Conservation (phyloP, 176 grass and related monocot species). For the Paspalum vaginatum region DNA sequence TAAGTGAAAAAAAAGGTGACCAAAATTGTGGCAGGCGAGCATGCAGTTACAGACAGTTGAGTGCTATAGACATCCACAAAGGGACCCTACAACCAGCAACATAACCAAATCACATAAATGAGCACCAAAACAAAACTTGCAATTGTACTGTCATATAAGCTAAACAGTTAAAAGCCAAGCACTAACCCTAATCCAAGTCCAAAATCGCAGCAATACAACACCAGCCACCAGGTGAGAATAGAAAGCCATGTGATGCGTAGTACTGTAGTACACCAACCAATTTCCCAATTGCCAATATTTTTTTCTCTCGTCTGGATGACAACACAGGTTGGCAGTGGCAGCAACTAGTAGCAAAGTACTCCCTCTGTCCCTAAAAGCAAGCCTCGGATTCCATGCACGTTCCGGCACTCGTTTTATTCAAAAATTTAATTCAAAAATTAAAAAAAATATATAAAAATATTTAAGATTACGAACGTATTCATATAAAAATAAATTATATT, state of each 20-base stretch:
- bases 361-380: too few species aligned
- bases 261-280: slow-evolving; percentile 29
- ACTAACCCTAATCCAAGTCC: slow-evolving; percentile 8
- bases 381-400: too few species aligned
- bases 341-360: slow-evolving; percentile 51
- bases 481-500: too few species aligned
- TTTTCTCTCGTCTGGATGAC: slow-evolving; percentile 15
- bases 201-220: slow-evolving; percentile 16
- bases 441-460: too few species aligned
- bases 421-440: too few species aligned
- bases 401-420: too few species aligned
- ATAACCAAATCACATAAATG: slow-evolving; percentile 14
- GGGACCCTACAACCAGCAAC: not conserved
- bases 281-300: slow-evolving; percentile 22
- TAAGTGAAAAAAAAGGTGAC: not conserved
- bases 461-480: too few species aligned
- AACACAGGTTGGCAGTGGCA: slow-evolving; percentile 49
- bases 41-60: not conserved
- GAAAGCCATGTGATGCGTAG: slow-evolving; percentile 10
- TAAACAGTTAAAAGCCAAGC: slow-evolving; percentile 10
- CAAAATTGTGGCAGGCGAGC: not conserved
- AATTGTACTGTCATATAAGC: not conserved
- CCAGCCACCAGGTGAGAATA: not conserved
- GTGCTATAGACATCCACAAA: slow-evolving; percentile 8
- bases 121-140: slow-evolving; percentile 1